Base-by-base conservation (phyloP, 2,329 filamentous ascomycete species). In the Sarocladium oryzae region DNA sequence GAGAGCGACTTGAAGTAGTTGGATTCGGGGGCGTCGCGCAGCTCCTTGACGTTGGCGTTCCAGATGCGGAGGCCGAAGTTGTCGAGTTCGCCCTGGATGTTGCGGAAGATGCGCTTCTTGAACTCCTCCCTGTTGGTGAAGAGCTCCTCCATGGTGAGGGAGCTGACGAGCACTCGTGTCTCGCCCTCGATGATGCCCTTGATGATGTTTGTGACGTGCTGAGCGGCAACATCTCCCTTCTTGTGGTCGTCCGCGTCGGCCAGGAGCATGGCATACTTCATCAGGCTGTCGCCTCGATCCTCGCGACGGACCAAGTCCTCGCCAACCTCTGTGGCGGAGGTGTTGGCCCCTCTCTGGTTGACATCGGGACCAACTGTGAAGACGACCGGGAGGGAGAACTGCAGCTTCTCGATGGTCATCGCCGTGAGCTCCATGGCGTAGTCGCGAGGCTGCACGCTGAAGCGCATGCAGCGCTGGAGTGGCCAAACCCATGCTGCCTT, bases 61-160 rank as follows among this genome's bases (percentile, higher is more conserved):
- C 77, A 84, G 63, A 88, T 88, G 61, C 81, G 81, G 9, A 93
- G 75, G 53, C 89, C 89, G 60, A 95, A 92, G 59, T 91, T 85
- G 56, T 85, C 78, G 2, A 95, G 77, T 65, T 95, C 89, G 53
- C 79, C 79, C 63, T 91, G 86, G 52, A 92, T 88, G 64, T 88
- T 87, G 56, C 75, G 75, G 67, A 85, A 86, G 59, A 88, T 85
- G 57, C 86, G 83, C 57, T 77, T 79, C 72, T 92, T 89, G 74
- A 90, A 90, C 38, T 86, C 73, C 58, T 88, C 84, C 30, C 87
- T 76, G 67, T 88, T 84, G 54, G 83, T 85, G 67, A 91, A 91
- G 53, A 95, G 87, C 67, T 93, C 88, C 64, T 92, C 88, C 86
- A 93, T 92, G n/a, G 88, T 91, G 87, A 95, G 92, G 58, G 82